Evolutionary conservation across 164 flowering plant genomes (phyloP).

Genomic region (Stephania yunnanensis): DNA sequence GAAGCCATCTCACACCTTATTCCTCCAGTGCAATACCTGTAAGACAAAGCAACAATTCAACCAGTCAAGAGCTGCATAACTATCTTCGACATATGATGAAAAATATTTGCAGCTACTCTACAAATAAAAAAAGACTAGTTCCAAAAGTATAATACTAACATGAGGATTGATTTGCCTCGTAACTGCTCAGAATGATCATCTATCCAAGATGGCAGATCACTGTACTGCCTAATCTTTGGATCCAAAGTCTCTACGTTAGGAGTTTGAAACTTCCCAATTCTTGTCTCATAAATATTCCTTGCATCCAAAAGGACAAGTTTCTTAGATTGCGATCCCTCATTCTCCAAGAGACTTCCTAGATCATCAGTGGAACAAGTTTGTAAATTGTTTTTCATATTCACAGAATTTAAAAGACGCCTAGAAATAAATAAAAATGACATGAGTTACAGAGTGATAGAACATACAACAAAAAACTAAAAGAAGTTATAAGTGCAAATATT

Average conservation of each 20-base stretch:
- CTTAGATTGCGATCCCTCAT: conserved; percentile 22
- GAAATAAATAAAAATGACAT: not conserved
- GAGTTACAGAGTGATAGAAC: not conserved
- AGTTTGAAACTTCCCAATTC: conserved; percentile 79
- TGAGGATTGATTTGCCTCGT: conserved; percentile 65
- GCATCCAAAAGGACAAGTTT: conserved; percentile 73
- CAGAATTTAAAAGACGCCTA: not conserved
- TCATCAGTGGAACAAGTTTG: conserved; percentile 6
- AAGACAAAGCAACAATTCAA: conserved; percentile 7
- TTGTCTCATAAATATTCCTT: conserved; percentile 87
- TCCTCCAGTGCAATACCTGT: conserved; percentile 98
- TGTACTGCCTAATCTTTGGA: conserved; percentile 87
- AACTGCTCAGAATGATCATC: conserved; percentile 59
- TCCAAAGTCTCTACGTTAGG: conserved; percentile 75
- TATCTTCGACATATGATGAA: no score
- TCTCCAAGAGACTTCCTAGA: conserved; percentile 30
- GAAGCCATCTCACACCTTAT: conserved; percentile 99
- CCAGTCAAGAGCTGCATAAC: not conserved
- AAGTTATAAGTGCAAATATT: not conserved
- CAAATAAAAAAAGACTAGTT: not conserved
- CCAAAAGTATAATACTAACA: conserved; percentile 40
- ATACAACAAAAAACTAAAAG: not conserved
- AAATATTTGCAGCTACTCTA: not conserved
- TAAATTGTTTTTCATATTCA: not conserved
- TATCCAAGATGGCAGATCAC: conserved; percentile 87